Evolutionary conservation across 352 stramenopile species (phyloP).

Genomic region (Pseudoperonospora humuli): DNA sequence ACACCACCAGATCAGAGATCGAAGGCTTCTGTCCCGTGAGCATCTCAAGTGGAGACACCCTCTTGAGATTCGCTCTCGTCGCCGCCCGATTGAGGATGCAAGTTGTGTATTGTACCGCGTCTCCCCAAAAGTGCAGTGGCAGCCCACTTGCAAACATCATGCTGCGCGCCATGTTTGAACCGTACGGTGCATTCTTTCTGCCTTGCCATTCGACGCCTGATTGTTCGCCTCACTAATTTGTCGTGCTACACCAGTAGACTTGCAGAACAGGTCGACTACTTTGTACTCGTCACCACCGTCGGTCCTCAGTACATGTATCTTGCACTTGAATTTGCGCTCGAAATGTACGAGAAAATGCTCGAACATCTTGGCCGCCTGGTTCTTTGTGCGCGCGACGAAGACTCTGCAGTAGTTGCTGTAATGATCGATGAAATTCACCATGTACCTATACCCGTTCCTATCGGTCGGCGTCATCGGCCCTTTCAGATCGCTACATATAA

Average conservation of each 20-base stretch:
- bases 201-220: constrained; percentile 22
- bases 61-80: constrained; percentile 3
- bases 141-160: constrained; percentile 21
- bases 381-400: constrained; percentile 8
- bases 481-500: constrained; percentile 10
- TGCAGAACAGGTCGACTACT: constrained; percentile 20
- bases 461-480: too few species aligned
- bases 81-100: constrained; percentile 22
- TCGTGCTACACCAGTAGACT: constrained; percentile 2
- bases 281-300: constrained; percentile 20
- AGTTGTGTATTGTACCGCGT: constrained; percentile 16
- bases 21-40: not conserved
- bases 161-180: constrained; percentile 24
- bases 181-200: constrained; percentile 19
- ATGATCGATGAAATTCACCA: constrained; percentile 13
- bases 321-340: constrained; percentile 3
- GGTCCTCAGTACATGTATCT: constrained; percentile 1
- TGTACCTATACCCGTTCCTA: constrained; percentile 1
- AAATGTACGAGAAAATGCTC: constrained; percentile 2
- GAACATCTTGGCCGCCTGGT: constrained; percentile 2
- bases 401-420: constrained; percentile 7
- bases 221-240: constrained; percentile 18
- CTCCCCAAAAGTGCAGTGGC: constrained; percentile 15
- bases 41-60: constrained; percentile 4
- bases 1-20: constrained; percentile 6